Base-by-base conservation (phyloP, 2,329 filamentous ascomycete species). In the Chrysoporthe deuterocubensis region DNA sequence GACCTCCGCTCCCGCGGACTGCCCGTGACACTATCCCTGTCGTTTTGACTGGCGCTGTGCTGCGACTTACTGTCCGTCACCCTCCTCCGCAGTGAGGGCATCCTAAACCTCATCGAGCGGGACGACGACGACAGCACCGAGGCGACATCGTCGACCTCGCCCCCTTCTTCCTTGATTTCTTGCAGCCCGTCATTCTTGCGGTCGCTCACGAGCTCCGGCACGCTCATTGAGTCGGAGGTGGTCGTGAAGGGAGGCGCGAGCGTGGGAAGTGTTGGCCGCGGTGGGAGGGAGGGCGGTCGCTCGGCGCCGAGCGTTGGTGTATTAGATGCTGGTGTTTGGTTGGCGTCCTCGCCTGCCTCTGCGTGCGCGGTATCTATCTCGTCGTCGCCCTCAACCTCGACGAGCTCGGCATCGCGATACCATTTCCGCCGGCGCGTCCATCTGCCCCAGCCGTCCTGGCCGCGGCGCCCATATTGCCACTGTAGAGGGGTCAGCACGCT, bases 401-500 rank as follows among this genome's bases (percentile, higher is more conserved):
- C 93, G 3, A 99, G 87, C 80, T 99, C 96, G 11, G 96, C 96
- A 76, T 98, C 96, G 50, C 96, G 92, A 76, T 93, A 96, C 96
- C 96, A 99, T 80, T 98, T 97, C 70, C 96, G 84, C 32, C 96
- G 89, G 16, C 96, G 88, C 0, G 96, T 99, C 85, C 97, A 99
- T 67, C 93, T 89, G 52, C 92, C 92, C 96, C 96, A 99, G 64
- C 94, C 93, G 74, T 99, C 96, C 76, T 88, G 85, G 3, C 92
- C 93, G 69, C 93, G 87, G 18, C 92, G 90, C 21, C 94, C 94
- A 73, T 93, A 91, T 77, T 94, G 90, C 96, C 96, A 99, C 91
- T 96, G 61, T 65, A 32, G 6, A 26, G 42, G 42, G 18, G 9
- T 61, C 6, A 59, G 32, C 26, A 18, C 1, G 50, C 18, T 4